A percentile compares a stretch with the other conserved stretches of the same genome.
These are phyloP conservation scores for Saccharomycopsis malanga DNA, from an alignment of 805 yeast genomes.

Conservation along the genomic window DNA sequence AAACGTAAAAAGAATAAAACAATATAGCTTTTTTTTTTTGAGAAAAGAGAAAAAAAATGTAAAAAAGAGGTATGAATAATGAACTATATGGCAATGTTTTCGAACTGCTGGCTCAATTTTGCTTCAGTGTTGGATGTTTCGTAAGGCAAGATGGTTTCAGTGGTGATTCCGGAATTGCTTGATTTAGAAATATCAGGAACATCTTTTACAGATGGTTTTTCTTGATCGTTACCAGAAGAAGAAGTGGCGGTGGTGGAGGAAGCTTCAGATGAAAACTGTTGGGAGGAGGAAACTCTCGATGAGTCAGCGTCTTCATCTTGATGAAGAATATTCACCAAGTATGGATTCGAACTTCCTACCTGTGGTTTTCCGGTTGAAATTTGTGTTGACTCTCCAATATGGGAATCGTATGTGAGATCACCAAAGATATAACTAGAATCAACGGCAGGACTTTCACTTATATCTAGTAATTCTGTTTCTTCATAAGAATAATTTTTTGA, in stretches of 20 bases:
- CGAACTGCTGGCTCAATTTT: too few relatives aligned
- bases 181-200: too few relatives aligned
- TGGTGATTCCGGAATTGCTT: too few relatives aligned
- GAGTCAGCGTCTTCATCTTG: not conserved
- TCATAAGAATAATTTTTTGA: not conserved
- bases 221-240: not conserved
- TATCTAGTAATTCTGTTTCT: not conserved
- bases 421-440: slow-evolving; percentile 20
- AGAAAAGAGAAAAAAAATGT: too few relatives aligned
- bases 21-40: too few relatives aligned
- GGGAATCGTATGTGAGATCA: not conserved
- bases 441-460: not conserved
- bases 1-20: not conserved
- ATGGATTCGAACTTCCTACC: not conserved
- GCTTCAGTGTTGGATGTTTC: too few relatives aligned
- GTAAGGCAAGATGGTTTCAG: too few relatives aligned
- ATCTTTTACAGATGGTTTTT: too few relatives aligned
- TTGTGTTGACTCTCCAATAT: not conserved
- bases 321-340: not conserved
- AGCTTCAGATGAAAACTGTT: not conserved
- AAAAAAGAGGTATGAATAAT: not conserved
- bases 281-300: not conserved
- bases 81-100: slow-evolving; percentile 26
- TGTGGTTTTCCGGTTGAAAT: not conserved
- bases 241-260: not conserved